Conservation (phyloP, 148 eudicot species). For the Suaeda aralocaspica region DNA sequence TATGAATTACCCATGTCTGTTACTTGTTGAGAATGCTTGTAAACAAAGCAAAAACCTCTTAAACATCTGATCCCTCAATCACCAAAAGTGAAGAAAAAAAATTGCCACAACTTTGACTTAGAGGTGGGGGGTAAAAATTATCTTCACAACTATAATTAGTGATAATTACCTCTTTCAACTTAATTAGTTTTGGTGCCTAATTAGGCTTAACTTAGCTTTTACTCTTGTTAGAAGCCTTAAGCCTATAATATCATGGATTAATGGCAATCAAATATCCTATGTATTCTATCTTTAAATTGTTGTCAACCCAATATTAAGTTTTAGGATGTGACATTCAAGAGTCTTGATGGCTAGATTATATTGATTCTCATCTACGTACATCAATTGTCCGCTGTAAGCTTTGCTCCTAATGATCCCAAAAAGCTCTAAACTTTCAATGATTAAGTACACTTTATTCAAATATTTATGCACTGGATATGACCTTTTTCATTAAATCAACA, state of each 20-base stretch:
- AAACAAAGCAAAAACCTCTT: not conserved
- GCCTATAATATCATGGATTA: too few relatives aligned
- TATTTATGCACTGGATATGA: too few relatives aligned
- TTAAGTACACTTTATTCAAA: too few relatives aligned
- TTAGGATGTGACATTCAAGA: too few relatives aligned
- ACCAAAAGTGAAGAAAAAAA: slow-evolving; percentile 5
- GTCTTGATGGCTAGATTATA: too few relatives aligned
- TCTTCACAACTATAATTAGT: not conserved
- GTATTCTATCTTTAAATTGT: not conserved
- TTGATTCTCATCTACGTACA: too few relatives aligned
- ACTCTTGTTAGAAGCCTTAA: not conserved
- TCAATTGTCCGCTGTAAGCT: too few relatives aligned
- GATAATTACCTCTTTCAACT: not conserved
- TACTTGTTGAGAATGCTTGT: slow-evolving; percentile 8
- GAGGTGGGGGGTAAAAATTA: not conserved
- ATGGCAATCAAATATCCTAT: not conserved
- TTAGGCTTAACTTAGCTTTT: not conserved
- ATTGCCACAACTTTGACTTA: not conserved
- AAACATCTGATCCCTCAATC: not conserved
- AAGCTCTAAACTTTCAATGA: too few relatives aligned
- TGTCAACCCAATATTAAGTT: not conserved
- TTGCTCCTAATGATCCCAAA: too few relatives aligned
- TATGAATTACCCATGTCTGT: not conserved
- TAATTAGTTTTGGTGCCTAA: not conserved
- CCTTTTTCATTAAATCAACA: too few relatives aligned